These are phyloP conservation scores for Pseudognaphalium luteoalbum DNA, from an alignment of 129 eudicot species.

Conservation along the genomic window DNA sequence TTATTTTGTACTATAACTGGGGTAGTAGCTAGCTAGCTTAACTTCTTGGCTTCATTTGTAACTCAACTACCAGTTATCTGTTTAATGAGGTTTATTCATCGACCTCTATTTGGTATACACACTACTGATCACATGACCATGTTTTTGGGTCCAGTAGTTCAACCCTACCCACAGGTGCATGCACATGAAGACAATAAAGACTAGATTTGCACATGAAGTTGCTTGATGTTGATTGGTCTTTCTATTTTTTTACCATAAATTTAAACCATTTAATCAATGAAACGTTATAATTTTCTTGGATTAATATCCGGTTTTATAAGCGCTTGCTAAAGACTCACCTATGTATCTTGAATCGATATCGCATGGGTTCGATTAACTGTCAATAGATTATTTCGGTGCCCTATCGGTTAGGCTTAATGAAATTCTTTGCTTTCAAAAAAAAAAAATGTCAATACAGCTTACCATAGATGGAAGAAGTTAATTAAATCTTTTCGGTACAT, in stretches of 20 bases:
- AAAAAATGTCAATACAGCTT: too few relatives aligned
- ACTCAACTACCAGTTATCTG: slow-evolving; percentile 33
- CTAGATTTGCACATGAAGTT: slow-evolving; percentile 26
- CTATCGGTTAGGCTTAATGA: too few relatives aligned
- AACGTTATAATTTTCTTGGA: background rate
- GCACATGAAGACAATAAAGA: slow-evolving; percentile 32
- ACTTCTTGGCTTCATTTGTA: slow-evolving; percentile 36
- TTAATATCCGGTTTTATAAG: background rate
- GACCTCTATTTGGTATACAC: slow-evolving; percentile 5
- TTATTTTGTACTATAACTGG: slow-evolving; percentile 1
- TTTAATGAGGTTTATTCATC: slow-evolving; percentile 3
- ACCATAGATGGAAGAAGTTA: too few relatives aligned
- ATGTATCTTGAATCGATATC: background rate
- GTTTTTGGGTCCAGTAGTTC: slow-evolving; percentile 19
- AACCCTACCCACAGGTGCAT: slow-evolving; percentile 29
- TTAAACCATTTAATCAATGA: background rate
- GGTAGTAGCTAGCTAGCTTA: background rate
- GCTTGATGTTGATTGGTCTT: slow-evolving; percentile 21
- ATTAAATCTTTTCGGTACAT: too few relatives aligned
- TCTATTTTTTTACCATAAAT: background rate
- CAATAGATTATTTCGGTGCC: background rate
- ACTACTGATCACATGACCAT: slow-evolving; percentile 20
- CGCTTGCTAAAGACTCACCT: background rate
- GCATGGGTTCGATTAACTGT: background rate
- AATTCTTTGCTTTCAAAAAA: too few relatives aligned